These are phyloP conservation scores for Botrytis aclada DNA, from an alignment of 2,329 filamentous ascomycete genomes.

Conservation along the genomic window DNA sequence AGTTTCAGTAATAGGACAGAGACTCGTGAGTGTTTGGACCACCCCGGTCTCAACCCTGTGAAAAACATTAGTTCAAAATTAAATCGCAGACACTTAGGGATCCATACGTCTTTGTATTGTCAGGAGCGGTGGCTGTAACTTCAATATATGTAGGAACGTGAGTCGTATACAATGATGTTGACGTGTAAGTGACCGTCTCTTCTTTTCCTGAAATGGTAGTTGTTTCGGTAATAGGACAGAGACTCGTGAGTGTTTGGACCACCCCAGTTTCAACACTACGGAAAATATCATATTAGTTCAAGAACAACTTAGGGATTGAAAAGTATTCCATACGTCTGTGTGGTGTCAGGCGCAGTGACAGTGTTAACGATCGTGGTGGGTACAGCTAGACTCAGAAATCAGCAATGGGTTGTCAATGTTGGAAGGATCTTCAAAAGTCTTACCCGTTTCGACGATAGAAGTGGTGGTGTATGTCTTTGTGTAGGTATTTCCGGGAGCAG, in stretches of 20 bases:
- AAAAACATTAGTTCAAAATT: neutral
- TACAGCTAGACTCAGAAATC: constrained; percentile 16
- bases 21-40: constrained; percentile 9
- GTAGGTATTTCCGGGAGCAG: constrained; percentile 38
- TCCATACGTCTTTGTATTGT: neutral
- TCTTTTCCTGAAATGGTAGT: neutral
- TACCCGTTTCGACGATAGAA: constrained; percentile 38
- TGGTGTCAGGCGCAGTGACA: neutral
- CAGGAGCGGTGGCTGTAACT: constrained; percentile 13
- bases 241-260: neutral
- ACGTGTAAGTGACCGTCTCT: constrained; percentile 8
- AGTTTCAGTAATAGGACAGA: constrained; percentile 39
- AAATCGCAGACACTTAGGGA: neutral
- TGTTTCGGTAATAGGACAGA: constrained; percentile 39
- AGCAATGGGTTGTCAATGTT: neutral
- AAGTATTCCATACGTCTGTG: neutral
- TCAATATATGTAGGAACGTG: constrained; percentile 1
- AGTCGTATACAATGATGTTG: constrained; percentile 5
- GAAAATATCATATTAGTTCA: neutral
- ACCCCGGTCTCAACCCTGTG: constrained; percentile 1
- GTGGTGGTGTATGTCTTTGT: constrained; percentile 46
- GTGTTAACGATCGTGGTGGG: constrained; percentile 23
- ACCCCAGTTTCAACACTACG: constrained; percentile 11
- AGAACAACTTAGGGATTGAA: neutral
- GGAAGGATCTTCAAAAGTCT: neutral